A percentile compares a stretch with the other conserved stretches of the same genome.
phyloP scores from a whole-genome alignment of 495 filamentous ascomycete genomes.

The Thermothielavioides terrestris region DNA sequence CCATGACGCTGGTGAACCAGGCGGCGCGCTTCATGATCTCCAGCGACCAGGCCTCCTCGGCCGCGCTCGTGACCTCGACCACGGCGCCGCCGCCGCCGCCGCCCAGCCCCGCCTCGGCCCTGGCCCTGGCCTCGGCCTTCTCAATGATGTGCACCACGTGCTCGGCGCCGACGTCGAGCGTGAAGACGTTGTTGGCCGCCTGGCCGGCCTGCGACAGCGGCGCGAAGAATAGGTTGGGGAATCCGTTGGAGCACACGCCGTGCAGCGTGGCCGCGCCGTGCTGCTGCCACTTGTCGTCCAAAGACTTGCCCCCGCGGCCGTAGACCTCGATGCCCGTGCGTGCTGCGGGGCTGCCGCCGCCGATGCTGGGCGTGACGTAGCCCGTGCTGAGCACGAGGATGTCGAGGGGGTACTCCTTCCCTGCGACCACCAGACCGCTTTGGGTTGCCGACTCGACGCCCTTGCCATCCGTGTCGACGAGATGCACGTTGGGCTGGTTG shows the following conservation, averaged over 20 bases:
- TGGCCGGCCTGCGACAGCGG: conserved; percentile 32
- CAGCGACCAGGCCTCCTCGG: conserved; percentile 41
- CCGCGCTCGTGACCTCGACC: conserved; percentile 36
- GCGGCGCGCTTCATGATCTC: conserved; percentile 33
- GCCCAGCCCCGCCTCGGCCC: too few relatives aligned
- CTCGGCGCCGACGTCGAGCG: conserved; percentile 30
- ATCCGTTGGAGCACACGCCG: conserved; percentile 35
- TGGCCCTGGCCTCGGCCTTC: conserved; percentile 29
- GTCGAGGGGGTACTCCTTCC: conserved; percentile 37
- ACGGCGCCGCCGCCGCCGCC: conserved; percentile 21
- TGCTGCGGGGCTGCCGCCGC: conserved; percentile 24
- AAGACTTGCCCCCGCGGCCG: conserved; percentile 33
- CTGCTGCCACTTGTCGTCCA: conserved; percentile 36
- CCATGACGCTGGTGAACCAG: conserved; percentile 28
- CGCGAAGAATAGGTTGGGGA: conserved; percentile 48
- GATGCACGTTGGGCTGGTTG: conserved; percentile 38
- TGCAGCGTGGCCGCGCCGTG: conserved; percentile 38
- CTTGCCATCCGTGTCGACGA: conserved; percentile 48
- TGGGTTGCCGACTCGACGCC: conserved; percentile 35
- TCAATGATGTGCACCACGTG: conserved; percentile 42
- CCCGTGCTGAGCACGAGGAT: conserved; percentile 43
- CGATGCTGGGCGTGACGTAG: conserved; percentile 28
- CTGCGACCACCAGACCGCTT: conserved; percentile 31
- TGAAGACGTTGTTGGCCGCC: conserved; percentile 35
- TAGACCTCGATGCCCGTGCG: conserved; percentile 32